phyloP scores from a whole-genome alignment of 192 early-diverging fungal genomes.

The Haplosporangium gracile region DNA sequence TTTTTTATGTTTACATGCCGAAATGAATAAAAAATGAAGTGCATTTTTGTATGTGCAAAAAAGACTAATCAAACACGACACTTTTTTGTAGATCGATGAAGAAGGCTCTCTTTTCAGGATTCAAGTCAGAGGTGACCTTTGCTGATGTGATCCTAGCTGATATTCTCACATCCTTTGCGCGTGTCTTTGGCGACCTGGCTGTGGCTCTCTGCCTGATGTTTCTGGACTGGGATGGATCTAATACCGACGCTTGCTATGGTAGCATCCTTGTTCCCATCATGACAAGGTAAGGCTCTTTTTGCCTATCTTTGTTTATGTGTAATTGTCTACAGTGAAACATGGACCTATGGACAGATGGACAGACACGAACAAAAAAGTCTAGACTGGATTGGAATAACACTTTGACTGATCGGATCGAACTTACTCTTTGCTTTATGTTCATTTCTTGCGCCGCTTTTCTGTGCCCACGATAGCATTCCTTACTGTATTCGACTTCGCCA shows the following conservation, averaged over 20 bases:
- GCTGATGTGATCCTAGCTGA: conserved; percentile 93
- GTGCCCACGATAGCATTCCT: conserved; percentile 68
- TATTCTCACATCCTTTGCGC: conserved; percentile 94
- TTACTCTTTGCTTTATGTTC: background rate
- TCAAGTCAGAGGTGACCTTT: conserved; percentile 70
- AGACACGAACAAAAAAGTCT: background rate
- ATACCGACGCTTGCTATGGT: conserved; percentile 58
- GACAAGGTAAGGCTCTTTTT: conserved; percentile 69
- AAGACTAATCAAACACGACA: background rate
- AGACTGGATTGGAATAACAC: background rate
- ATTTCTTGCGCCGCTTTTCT: conserved; percentile 10
- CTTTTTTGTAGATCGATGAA: conserved; percentile 58
- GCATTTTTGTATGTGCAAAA: background rate
- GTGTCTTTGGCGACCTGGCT: conserved; percentile 88
- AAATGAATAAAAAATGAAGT: background rate
- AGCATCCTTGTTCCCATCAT: conserved; percentile 71
- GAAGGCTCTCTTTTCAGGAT: conserved; percentile 63
- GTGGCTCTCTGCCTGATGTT: conserved; percentile 76
- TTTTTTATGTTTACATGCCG: background rate
- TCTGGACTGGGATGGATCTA: conserved; percentile 37
- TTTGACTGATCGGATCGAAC: background rate
- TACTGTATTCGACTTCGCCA: conserved; percentile 84
- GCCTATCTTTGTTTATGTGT: background rate
- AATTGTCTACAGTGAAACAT: background rate
- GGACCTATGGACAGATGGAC: background rate